phyloP scores from a whole-genome alignment of 164 flowering plant genomes.

The Amborella trichopoda region DNA sequence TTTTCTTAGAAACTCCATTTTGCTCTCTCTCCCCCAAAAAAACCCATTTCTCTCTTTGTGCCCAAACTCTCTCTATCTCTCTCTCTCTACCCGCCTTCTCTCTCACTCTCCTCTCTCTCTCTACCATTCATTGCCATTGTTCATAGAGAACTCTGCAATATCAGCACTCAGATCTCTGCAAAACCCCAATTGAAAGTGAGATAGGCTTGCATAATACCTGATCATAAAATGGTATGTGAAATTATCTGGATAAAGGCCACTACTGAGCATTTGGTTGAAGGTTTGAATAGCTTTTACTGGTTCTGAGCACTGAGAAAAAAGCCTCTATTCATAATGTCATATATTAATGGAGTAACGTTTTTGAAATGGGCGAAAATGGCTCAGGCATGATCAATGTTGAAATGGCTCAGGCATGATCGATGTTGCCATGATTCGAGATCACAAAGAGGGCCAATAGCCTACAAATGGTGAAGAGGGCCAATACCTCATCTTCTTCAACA shows the following conservation, averaged over 20 bases:
- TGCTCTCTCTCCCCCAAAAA: too few species aligned
- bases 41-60: too few species aligned
- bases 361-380: conserved; percentile 25
- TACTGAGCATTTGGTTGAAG: conserved; percentile 15
- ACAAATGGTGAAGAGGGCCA: conserved; percentile 43
- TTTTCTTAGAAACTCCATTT: too few species aligned
- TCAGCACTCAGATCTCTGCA: too few species aligned
- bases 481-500: too few species aligned
- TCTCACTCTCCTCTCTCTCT: too few species aligned
- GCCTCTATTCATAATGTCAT: conserved; percentile 38
- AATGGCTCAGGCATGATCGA: too few species aligned
- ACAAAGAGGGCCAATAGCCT: conserved; percentile 50
- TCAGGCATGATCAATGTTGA: too few species aligned
- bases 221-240: conserved; percentile 28
- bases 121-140: too few species aligned
- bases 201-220: conserved; percentile 18
- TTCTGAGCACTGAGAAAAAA: conserved; percentile 16
- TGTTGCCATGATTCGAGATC: conserved; percentile 35
- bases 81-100: too few species aligned
- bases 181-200: background rate
- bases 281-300: conserved; percentile 18
- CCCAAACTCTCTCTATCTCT: too few species aligned
- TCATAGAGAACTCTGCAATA: too few species aligned
- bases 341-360: conserved; percentile 42
- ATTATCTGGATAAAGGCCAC: conserved; percentile 16